Conservation (phyloP, 2,329 filamentous ascomycete species). For the Trichoderma citrinoviride region DNA sequence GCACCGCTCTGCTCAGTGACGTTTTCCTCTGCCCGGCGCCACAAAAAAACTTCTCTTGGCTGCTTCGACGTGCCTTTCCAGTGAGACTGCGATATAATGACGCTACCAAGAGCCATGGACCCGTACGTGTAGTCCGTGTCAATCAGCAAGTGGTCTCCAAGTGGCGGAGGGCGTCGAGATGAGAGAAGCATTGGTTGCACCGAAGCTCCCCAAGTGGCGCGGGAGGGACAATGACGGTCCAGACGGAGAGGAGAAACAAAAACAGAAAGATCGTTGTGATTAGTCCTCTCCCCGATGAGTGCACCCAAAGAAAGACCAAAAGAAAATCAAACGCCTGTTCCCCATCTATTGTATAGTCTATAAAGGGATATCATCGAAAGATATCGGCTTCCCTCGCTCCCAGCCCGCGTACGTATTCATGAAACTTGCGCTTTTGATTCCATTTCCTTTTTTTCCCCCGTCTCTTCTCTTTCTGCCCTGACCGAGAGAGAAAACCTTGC, state of each 20-base stretch:
- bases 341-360: conserved; percentile 21
- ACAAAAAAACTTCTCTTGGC: conserved; percentile 8
- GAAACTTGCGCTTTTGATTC: neutral
- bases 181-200: neutral
- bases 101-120: conserved; percentile 1
- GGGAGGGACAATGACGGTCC: neutral
- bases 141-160: neutral
- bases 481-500: neutral
- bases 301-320: neutral
- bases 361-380: conserved; percentile 21
- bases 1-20: conserved; percentile 16
- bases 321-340: conserved; percentile 8
- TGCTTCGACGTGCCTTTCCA: conserved; percentile 7
- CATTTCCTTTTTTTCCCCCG: neutral
- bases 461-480: neutral
- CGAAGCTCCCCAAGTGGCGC: neutral
- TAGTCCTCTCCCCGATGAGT: neutral
- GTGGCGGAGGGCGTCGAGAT: neutral
- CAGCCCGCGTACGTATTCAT: neutral
- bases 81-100: neutral
- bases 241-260: neutral
- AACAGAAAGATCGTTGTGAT: neutral
- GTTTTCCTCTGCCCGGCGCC: conserved; percentile 13
- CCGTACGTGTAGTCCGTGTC: neutral
- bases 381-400: neutral